Percentiles rank a stretch among this genome's conserved stretches.
Conservation (phyloP, 345 rosid genomes). For the Moricandia moricandioides region DNA sequence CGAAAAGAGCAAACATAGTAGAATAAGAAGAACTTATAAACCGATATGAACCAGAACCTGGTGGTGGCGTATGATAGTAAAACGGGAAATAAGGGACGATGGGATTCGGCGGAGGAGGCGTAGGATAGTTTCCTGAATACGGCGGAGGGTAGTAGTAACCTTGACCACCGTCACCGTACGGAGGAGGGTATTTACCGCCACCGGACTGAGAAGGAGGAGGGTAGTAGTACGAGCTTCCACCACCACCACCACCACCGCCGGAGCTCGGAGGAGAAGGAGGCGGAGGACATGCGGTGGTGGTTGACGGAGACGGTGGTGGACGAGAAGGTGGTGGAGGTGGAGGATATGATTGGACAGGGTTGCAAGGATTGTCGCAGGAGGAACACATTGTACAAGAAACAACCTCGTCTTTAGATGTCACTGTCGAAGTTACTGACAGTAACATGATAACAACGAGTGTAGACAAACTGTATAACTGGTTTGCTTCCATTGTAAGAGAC, state of each 20-base stretch:
- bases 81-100: slow-evolving; percentile 95
- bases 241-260: slow-evolving; percentile 43
- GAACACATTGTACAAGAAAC: slow-evolving; percentile 90
- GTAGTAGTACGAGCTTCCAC: slow-evolving; percentile 47
- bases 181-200: slow-evolving; percentile 44
- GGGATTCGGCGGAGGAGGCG: slow-evolving; percentile 92
- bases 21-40: neutral
- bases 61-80: slow-evolving; percentile 77
- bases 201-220: slow-evolving; percentile 62
- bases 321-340: slow-evolving; percentile 47
- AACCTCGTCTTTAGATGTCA: slow-evolving; percentile 47
- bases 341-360: slow-evolving; percentile 41
- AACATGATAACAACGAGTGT: slow-evolving; percentile 16
- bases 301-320: slow-evolving; percentile 48
- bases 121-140: slow-evolving; percentile 45
- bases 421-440: slow-evolving; percentile 20
- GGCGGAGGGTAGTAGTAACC: slow-evolving; percentile 65
- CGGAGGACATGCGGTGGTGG: slow-evolving; percentile 51
- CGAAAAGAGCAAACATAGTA: neutral
- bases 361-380: slow-evolving; percentile 65
- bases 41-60: slow-evolving; percentile 34
- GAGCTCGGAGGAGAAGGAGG: slow-evolving; percentile 69
- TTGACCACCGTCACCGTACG: slow-evolving; percentile 46
- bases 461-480: neutral
- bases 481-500: slow-evolving; percentile 31